Evolutionary conservation across 2,329 filamentous ascomycete genomes (phyloP), one percentile per base, ranked within the genome.

Genomic region (Aureobasidium sp.): DNA sequence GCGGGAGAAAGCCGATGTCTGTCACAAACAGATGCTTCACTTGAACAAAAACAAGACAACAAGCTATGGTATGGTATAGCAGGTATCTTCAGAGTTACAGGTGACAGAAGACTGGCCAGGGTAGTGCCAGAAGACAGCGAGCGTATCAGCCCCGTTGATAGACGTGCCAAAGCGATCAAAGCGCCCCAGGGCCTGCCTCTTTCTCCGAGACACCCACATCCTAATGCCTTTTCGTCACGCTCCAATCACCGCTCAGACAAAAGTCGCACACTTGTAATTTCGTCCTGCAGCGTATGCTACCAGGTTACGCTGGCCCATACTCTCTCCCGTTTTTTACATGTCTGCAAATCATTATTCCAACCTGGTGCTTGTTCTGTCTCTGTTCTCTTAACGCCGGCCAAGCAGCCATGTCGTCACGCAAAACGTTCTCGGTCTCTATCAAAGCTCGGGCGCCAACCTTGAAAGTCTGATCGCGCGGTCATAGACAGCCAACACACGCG

Each of bases 401-500:
- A 48, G 26, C 37, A 29, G 52, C 39, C 52, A 56, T 46, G 53
- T 44, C 41, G 53, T 57, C 53, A 44, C 53, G 26, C 46, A 29
- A 29, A 48, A 48, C 46, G 46, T 17, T 17, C 12, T 17, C 15
- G n/a, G 24, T 41, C 44, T 60, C 37, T 39, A 50, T 29, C 53
- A 43, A 41, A 32, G 55, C 55, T 59, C 55, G 55, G 37, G 55
- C 55, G 29, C 55, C 27, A 59, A 57, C 29, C 53, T 44, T 56
- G 53, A 57, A 59, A 59, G 55, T 57, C 53, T 59, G 43, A 55
- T 55, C 12, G 36, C 36, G 36, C 37, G 24, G 52, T 59, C 55
- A 59, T 59, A 39, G 55, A 59, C 55, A 39, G 36, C 26, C 41
- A 57, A 46, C 53, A 59, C 55, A 57, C 26, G 43, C 55, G 32